Evolutionary conservation across 2,329 filamentous ascomycete species (phyloP).

Genomic region (Polychaeton citri): DNA sequence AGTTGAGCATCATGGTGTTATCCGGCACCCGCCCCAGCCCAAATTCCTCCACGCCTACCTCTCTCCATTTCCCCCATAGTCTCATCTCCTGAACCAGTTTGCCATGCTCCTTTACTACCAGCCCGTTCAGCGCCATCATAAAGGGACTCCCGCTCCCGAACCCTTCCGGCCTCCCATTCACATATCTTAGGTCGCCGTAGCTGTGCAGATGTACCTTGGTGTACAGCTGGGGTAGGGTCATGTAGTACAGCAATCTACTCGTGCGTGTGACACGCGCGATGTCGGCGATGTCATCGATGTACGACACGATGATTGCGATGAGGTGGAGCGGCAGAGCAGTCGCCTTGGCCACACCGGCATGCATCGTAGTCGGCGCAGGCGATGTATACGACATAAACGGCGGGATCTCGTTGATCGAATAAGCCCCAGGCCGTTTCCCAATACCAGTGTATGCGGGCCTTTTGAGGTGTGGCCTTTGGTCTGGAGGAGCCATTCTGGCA

Average conservation of each 20-base stretch:
- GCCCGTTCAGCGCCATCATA: slow-evolving; percentile 47
- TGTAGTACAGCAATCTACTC: slow-evolving; percentile 50
- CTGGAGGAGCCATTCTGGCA: not conserved
- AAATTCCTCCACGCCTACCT: slow-evolving; percentile 44
- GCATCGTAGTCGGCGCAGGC: not conserved
- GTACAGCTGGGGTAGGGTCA: slow-evolving; percentile 50
- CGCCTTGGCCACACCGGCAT: not conserved
- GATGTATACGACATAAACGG: not conserved
- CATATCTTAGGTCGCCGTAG: slow-evolving; percentile 45
- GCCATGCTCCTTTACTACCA: slow-evolving; percentile 43
- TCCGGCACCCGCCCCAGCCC: slow-evolving; percentile 48
- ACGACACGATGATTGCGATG: slow-evolving; percentile 42
- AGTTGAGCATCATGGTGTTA: slow-evolving; percentile 50
- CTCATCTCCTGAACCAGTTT: slow-evolving; percentile 39
- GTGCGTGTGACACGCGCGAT: slow-evolving; percentile 47
- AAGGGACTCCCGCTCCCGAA: slow-evolving; percentile 51
- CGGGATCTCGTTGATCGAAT: not conserved
- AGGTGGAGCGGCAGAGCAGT: slow-evolving; percentile 41
- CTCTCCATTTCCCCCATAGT: slow-evolving; percentile 44
- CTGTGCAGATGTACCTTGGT: slow-evolving; percentile 42
- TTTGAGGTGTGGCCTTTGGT: not conserved
- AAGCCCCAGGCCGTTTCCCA: not conserved
- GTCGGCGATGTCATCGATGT: slow-evolving; percentile 45
- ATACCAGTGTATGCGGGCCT: not conserved
- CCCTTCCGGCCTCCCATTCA: slow-evolving; percentile 44